A percentile compares a stretch with the other conserved stretches of the same genome.
Conservation (phyloP, 139 green algal species). For the Chlamydomonas schloesseri region DNA sequence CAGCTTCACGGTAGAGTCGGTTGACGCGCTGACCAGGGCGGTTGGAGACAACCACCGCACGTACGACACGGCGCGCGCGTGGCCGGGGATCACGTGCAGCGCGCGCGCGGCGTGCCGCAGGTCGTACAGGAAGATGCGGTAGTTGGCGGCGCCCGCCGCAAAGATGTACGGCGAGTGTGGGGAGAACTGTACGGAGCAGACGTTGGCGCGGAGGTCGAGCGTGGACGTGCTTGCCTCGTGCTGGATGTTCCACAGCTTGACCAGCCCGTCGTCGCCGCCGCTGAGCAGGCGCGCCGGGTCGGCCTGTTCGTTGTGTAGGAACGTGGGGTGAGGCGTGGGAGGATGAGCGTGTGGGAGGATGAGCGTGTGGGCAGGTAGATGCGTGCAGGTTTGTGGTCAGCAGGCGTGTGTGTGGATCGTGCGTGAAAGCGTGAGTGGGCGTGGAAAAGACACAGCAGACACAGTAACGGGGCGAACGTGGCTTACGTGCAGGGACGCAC, state of each 20-base stretch:
- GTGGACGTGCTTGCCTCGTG: constrained; percentile 23
- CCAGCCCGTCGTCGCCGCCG: constrained; percentile 89
- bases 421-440: no score
- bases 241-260: constrained; percentile 68
- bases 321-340: no score
- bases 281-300: constrained; percentile 64
- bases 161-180: constrained; percentile 78
- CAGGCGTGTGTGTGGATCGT: no score
- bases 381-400: neutral
- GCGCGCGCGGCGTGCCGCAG: constrained; percentile 42
- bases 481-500: no score
- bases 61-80: constrained; percentile 89
- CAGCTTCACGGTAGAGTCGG: constrained; percentile 44
- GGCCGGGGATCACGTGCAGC: constrained; percentile 41
- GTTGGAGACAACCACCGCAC: constrained; percentile 79
- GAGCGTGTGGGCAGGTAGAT: neutral
- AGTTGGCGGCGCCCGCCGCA: constrained; percentile 86
- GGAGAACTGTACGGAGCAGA: constrained; percentile 91
- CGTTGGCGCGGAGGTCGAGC: constrained; percentile 73
- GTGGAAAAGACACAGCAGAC: no score
- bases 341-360: no score
- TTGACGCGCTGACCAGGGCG: constrained; percentile 88
- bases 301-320: neutral
- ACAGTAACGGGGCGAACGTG: no score
- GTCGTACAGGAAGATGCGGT: constrained; percentile 53